Percentiles rank a stretch among this genome's conserved stretches.
Conservation (phyloP, 192 early-diverging fungal genomes). For the Coemansia sp. region DNA sequence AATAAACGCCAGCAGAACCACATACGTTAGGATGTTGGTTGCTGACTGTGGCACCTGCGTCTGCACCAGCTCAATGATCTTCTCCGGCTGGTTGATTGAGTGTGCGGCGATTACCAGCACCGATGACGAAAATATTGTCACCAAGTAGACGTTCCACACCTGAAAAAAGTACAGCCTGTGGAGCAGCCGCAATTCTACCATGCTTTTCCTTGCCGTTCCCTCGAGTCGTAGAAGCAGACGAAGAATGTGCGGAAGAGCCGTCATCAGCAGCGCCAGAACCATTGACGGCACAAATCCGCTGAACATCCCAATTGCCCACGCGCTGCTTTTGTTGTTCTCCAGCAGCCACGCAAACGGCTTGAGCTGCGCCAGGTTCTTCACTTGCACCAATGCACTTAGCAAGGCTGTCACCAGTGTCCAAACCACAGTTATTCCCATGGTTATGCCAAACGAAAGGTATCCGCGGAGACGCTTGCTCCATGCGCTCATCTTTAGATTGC, state of each 20-base stretch:
- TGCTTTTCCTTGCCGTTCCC: slow-evolving; percentile 59
- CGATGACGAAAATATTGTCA: slow-evolving; percentile 72
- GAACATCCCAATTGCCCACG: slow-evolving; percentile 54
- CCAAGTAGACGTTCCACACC: slow-evolving; percentile 77
- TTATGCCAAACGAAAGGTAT: slow-evolving; percentile 54
- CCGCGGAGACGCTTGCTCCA: slow-evolving; percentile 59
- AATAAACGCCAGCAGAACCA: slow-evolving; percentile 71
- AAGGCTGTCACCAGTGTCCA: slow-evolving; percentile 76
- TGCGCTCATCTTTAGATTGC: slow-evolving; percentile 64
- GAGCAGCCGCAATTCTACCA: slow-evolving; percentile 64
- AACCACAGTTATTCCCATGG: slow-evolving; percentile 62
- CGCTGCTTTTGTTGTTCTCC: slow-evolving; percentile 1
- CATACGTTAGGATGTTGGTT: slow-evolving; percentile 83
- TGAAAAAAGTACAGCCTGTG: slow-evolving; percentile 78
- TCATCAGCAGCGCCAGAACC: slow-evolving; percentile 69
- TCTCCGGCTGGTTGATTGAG: slow-evolving; percentile 21
- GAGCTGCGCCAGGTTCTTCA: slow-evolving; percentile 55
- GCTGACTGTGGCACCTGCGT: slow-evolving; percentile 72
- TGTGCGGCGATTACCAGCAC: slow-evolving; percentile 49
- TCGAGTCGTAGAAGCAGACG: slow-evolving; percentile 62
- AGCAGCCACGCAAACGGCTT: slow-evolving; percentile 55
- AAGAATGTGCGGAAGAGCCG: slow-evolving; percentile 67
- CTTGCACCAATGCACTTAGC: slow-evolving; percentile 57
- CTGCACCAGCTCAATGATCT: slow-evolving; percentile 56
- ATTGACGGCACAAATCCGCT: slow-evolving; percentile 78